Conservation (phyloP, 108 stramenopile species). For the Skeletonema potamos region DNA sequence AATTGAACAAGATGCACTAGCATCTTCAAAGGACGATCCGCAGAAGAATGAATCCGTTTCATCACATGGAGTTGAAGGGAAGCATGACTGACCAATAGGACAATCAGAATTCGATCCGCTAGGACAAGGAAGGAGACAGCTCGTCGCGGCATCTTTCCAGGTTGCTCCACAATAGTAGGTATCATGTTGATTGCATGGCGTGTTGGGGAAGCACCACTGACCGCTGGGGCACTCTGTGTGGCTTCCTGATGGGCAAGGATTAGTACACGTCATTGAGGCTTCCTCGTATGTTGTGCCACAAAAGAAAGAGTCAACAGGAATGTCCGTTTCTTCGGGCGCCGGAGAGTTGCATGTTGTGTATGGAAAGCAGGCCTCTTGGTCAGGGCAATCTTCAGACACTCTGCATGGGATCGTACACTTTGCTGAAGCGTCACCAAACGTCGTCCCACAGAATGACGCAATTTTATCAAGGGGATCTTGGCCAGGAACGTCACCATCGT, state of each 20-base stretch:
- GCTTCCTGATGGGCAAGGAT: conserved; percentile 33
- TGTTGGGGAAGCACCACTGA: conserved; percentile 35
- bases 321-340: conserved; percentile 17
- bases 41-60: conserved; percentile 60
- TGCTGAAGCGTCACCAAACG: conserved; percentile 69
- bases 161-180: conserved; percentile 48
- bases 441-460: conserved; percentile 68
- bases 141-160: conserved; percentile 28
- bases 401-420: conserved; percentile 63
- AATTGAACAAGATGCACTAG: conserved; percentile 49
- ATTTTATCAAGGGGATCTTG: conserved; percentile 13
- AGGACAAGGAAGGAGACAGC: conserved; percentile 38
- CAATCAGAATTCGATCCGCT: conserved; percentile 4
- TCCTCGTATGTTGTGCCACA: conserved; percentile 41
- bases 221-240: conserved; percentile 41
- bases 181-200: conserved; percentile 34
- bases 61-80: conserved; percentile 2
- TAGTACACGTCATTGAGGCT: conserved; percentile 33
- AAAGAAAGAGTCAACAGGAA: conserved; percentile 44
- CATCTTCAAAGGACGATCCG: conserved; percentile 76
- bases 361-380: conserved; percentile 32
- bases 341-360: conserved; percentile 27
- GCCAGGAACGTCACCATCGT: no score
- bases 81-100: conserved; percentile 12
- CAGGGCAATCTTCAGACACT: no score